phyloP scores from a whole-genome alignment of 140 eudicot genomes.

The Bidens hawaiensis region DNA sequence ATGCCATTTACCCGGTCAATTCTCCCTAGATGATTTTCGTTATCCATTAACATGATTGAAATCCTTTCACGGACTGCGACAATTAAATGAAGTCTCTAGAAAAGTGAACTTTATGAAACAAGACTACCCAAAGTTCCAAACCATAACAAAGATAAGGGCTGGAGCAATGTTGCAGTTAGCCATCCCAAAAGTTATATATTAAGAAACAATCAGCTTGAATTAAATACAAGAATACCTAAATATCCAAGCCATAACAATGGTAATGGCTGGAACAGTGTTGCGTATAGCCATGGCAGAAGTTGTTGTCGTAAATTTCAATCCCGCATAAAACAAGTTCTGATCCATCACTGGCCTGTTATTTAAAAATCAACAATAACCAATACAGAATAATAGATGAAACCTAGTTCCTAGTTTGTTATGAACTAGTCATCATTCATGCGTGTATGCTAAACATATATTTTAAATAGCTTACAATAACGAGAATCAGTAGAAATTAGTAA shows the following conservation, averaged over 20 bases:
- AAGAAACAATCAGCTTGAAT: no score
- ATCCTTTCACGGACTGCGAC: no score
- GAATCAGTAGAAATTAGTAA: background rate
- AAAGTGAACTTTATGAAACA: no score
- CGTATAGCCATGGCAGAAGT: slow-evolving; percentile 64
- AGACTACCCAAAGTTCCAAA: slow-evolving; percentile 64
- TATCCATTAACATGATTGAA: no score
- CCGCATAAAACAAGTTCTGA: slow-evolving; percentile 47
- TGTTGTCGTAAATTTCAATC: slow-evolving; percentile 56
- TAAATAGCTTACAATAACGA: background rate
- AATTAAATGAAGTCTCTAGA: no score
- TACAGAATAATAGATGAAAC: background rate
- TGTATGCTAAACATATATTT: background rate
- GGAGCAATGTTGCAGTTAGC: slow-evolving; percentile 73
- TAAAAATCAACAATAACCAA: background rate
- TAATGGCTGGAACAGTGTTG: slow-evolving; percentile 69
- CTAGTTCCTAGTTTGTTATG: background rate
- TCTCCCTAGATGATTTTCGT: no score
- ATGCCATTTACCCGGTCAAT: no score
- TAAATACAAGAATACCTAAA: slow-evolving; percentile 41
- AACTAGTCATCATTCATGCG: background rate
- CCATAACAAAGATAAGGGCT: slow-evolving; percentile 59
- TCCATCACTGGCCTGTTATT: slow-evolving; percentile 64
- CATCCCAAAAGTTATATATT: slow-evolving; percentile 38
- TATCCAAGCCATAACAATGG: slow-evolving; percentile 66